Base-by-base conservation (phyloP, 345 rosid species). In the Melaleuca alternifolia region DNA sequence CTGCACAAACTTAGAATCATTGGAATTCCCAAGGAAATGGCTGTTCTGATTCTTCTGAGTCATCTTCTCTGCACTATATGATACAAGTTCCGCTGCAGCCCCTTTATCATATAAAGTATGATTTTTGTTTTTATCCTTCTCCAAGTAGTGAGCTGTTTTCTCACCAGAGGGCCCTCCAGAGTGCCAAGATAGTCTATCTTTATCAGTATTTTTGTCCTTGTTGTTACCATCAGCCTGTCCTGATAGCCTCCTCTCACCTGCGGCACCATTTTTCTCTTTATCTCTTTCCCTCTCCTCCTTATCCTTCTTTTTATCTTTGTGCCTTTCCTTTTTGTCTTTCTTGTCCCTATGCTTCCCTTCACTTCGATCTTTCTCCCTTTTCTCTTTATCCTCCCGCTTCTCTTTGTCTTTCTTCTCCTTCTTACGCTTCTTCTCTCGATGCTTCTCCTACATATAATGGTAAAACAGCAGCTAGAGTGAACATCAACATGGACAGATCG, bases 381-480 rank as follows among this genome's bases (percentile, higher is more conserved):
- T 92, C 44, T 91, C 94, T 91, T 91, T 93, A 59, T 90, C 90
- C 85, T 91, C 93, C 86, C 88, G 87, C 91, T 92, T 91, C 85
- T 91, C 91, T 76, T 62, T 92, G 57, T 92, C 91, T 84, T 91
- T 89, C 89, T 92, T 92, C 82, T 93, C 94, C 87, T 92, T 91
- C 85, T 91, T 92, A 82, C 85, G 92, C 90, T 90, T 92, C 89
- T 89, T 93, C 89, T 92, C 95, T 86, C 86, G 91, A 79, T 90
- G 87, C 89, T 91, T 92, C 89, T 90, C 95, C 94, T 93, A 92
- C 50, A 85, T 86, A 85, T 37, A 24, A 52, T 28, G 44, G 77
- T 85, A 86, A 37, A 76, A 81, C 21, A 50, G 56, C 83, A 41
- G 37, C 71, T 86, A 87, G 46, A 86, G 44, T 33, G 75, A 50